These are phyloP conservation scores for Spizellomyces punctatus DNA, from an alignment of 192 early-diverging fungal species.

Conservation along the genomic window DNA sequence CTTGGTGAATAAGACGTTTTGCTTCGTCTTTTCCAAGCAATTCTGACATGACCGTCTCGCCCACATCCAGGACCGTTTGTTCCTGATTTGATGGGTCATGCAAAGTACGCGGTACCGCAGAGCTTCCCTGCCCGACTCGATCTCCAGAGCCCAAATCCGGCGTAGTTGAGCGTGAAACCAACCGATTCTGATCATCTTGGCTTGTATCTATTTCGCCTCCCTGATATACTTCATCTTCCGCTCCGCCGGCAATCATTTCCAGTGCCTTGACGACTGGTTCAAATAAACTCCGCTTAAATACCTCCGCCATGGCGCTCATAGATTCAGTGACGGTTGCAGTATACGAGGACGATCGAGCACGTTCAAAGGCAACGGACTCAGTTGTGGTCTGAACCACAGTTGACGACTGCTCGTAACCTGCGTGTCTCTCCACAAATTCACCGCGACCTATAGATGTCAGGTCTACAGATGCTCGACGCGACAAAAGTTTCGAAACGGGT, in stretches of 20 bases:
- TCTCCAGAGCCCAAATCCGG: not conserved
- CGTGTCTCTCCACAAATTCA: conserved; percentile 4
- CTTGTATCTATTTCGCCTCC: not conserved
- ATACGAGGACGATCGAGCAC: conserved; percentile 1
- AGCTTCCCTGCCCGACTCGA: not conserved
- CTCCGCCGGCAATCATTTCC: not conserved
- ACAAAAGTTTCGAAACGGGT: not conserved
- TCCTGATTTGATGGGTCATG: not conserved
- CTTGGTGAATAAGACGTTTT: not conserved
- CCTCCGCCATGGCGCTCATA: conserved; percentile 18
- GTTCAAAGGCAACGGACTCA: not conserved
- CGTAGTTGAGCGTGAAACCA: not conserved
- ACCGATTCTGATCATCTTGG: not conserved
- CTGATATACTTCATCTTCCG: not conserved
- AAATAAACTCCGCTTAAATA: not conserved
- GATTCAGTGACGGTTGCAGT: conserved; percentile 18
- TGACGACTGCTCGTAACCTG: not conserved
- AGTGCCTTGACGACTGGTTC: not conserved
- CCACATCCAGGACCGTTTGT: not conserved
- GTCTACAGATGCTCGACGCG: not conserved
- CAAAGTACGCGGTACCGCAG: not conserved
- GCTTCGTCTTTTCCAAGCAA: not conserved
- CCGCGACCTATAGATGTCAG: not conserved
- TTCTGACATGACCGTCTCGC: not conserved
- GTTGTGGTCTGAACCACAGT: not conserved